Evolutionary conservation across 805 yeast genomes (phyloP), one percentile per base, ranked within the genome.

Genomic region (Sugiyamaella floridensis): DNA sequence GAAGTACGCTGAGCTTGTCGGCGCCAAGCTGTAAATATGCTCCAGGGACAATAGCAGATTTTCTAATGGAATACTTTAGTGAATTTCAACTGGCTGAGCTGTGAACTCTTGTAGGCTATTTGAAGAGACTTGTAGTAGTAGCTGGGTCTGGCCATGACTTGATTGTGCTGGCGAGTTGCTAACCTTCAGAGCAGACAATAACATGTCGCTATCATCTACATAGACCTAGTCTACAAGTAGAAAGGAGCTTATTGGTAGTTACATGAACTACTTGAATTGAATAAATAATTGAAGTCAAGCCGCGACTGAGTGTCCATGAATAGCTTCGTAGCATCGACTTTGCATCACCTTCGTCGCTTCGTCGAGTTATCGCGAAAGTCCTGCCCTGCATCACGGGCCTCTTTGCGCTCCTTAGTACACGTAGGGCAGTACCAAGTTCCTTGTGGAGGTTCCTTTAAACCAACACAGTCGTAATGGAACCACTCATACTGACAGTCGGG

Each of bases 381-480:
- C 7, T 15, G 20, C 7, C 48, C 48, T 22, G 49, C 56, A 14
- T 57, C 55, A 10, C 49, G 43, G 15, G 48, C 55, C 9, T 55
- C 63, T 22, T 60, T 51, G 44, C 61, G 63, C 41, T 64, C 64
- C 50, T 67, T 70, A 16, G 71, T 68, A 73, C 98, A 90, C 50
- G 83, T 85, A 0, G 96, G 88, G 71, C 99, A 92, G 67, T 82
- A 90, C 99, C 99, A 92, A 47, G 86, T 85, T 16, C 93, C 96
- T 63, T 82, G 81, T 2, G 98, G 98, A 4, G 95, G 96, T 49
- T 82, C 83, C 16, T 82, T 83, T 55, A 92, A 73, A 1, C 96
- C 96, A 43, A 92, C 97, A 73, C 99, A 93, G 52, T 83, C 85
- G 76, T 90, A 92, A 69, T 93, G 99, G 71, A 92, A 92, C 98